Base-by-base conservation (phyloP, 768 basidiomycete genomes). In the Serendipita sp. region DNA sequence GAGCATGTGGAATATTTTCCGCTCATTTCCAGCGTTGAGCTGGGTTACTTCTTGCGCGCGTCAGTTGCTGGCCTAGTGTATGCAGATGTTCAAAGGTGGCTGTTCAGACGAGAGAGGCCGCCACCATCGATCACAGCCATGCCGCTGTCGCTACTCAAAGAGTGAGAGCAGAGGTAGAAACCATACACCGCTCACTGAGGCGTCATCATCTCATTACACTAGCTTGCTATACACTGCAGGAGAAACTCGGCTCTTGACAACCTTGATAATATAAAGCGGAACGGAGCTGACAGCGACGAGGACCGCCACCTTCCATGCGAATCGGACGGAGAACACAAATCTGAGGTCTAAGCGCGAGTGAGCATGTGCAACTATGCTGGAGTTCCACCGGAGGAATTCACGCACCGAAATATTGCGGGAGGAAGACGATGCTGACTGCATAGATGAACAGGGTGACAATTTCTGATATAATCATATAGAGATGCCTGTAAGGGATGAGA, bases 361-460 rank as follows among this genome's bases (percentile, higher is more conserved):
- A 4, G 45, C 64, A 63, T 63, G 68, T 69, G 32, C 65, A 65
- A 35, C 46, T 35, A 63, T 35, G 11, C 28, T 28, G 63, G 53
- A 30, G 32, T 64, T n/a, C 2, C 38, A 11, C 18, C 30, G 54
- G 3, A 2, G 24, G 15, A 44, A 54, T 24, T 41, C 34, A 76
- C 88, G 67, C 65, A 97, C 95, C 95, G 73, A 99, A 99, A 75
- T 95, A 99, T 74, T 92, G 92, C 0, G 94, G 95, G 46, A 99
- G 76, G 75, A 99, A 93, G 0, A 86, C 84, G 68, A 99, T 96
- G 72, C 91, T 94, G 53, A 89, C 78, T 54, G 89, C 83, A 71
- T 99, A 99, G 66, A 99, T 79, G 67, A 86, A 77, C 32, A 95
- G 79, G 0, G 96, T 98, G 38, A 86, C 87, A 41, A 98, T 77